A percentile compares a stretch with the other conserved stretches of the same genome.
Conservation (phyloP, 495 filamentous ascomycete species). For the Hypoxylon crocopeplum region DNA sequence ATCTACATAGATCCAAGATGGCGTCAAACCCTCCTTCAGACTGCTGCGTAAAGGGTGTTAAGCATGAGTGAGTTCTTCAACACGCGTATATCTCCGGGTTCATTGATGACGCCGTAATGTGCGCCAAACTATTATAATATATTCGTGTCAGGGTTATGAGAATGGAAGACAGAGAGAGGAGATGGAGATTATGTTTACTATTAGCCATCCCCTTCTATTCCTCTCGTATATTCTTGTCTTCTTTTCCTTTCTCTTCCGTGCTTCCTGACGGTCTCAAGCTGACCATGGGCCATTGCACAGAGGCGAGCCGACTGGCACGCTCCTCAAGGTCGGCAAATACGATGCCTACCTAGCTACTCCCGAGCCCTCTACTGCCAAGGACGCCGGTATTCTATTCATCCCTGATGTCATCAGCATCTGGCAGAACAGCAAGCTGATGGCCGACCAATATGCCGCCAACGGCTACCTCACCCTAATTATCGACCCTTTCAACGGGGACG, state of each 20-base stretch:
- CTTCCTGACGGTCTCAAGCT: no score
- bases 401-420: conserved; percentile 76
- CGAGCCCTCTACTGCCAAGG: conserved; percentile 48
- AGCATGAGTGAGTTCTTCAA: conserved; percentile 46
- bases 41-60: conserved; percentile 63
- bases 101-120: no score
- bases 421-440: conserved; percentile 78
- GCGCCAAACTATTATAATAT: no score
- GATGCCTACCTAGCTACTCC: conserved; percentile 60
- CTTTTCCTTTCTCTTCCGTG: no score
- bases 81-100: not conserved
- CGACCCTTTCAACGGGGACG: conserved; percentile 79
- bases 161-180: no score
- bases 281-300: conserved; percentile 23
- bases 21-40: conserved; percentile 62
- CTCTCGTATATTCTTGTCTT: no score
- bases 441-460: conserved; percentile 82
- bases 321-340: conserved; percentile 51
- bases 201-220: no score
- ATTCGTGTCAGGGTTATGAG: no score
- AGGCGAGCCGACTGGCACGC: conserved; percentile 50
- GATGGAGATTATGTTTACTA: no score
- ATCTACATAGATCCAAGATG: conserved; percentile 47
- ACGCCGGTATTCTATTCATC: conserved; percentile 62
- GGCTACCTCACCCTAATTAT: conserved; percentile 80